phyloP scores from a whole-genome alignment of 495 filamentous ascomycete species.

The Tuber calosporum region DNA sequence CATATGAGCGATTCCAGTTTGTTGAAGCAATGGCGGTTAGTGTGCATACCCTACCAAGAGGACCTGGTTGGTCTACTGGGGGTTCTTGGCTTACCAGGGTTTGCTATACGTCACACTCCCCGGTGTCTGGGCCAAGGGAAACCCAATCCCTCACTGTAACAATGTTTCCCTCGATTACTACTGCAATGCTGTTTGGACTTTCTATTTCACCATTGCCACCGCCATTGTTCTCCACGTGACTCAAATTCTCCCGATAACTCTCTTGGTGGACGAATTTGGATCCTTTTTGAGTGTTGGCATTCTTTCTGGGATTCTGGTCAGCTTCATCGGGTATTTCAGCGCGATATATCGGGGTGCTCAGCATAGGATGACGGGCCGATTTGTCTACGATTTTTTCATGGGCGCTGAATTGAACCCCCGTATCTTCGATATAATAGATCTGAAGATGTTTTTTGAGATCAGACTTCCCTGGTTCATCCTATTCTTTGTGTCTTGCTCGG shows the following conservation, averaged over 20 bases:
- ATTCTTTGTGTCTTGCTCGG: slow-evolving; percentile 66
- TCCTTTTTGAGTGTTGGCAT: slow-evolving; percentile 85
- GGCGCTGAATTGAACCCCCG: slow-evolving; percentile 94
- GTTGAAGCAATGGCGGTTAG: slow-evolving; percentile 9
- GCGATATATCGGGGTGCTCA: slow-evolving; percentile 69
- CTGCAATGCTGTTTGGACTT: slow-evolving; percentile 79
- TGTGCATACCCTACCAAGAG: slow-evolving; percentile 70
- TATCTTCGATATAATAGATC: slow-evolving; percentile 86
- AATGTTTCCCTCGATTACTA: slow-evolving; percentile 85
- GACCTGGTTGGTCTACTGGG: slow-evolving; percentile 91
- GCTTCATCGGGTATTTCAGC: slow-evolving; percentile 75
- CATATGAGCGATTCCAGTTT: not conserved
- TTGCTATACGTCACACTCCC: slow-evolving; percentile 75
- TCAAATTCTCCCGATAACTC: slow-evolving; percentile 83
- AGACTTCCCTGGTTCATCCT: slow-evolving; percentile 95
- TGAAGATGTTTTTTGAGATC: slow-evolving; percentile 99
- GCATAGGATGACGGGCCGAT: slow-evolving; percentile 87
- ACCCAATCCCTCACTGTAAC: slow-evolving; percentile 71
- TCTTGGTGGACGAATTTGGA: slow-evolving; percentile 91
- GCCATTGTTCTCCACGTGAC: slow-evolving; percentile 64
- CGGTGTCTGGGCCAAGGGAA: slow-evolving; percentile 74
- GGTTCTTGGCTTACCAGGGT: slow-evolving; percentile 76
- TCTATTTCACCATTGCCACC: slow-evolving; percentile 74
- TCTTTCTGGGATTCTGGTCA: slow-evolving; percentile 72
- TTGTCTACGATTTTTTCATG: slow-evolving; percentile 98